Percentiles rank a stretch among this genome's conserved stretches.
Conservation (phyloP, 306 rosid genomes). For the Dalbergia oliveri region DNA sequence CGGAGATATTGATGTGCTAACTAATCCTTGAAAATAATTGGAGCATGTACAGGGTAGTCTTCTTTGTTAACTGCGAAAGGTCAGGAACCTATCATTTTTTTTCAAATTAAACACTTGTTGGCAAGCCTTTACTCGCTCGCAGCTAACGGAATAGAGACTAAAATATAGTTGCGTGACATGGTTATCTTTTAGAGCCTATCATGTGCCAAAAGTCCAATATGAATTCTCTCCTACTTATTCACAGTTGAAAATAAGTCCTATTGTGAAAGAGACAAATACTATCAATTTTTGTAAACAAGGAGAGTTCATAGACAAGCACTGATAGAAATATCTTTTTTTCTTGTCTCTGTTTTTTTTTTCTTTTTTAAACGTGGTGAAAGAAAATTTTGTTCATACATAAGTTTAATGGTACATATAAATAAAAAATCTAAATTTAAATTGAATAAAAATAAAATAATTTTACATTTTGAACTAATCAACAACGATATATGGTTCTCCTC, state of each 20-base stretch:
- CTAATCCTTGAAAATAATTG: constrained; percentile 41
- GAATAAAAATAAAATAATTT: too few species aligned
- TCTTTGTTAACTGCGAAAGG: constrained; percentile 39
- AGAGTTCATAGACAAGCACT: neutral
- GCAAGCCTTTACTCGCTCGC: neutral
- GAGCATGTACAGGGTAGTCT: neutral
- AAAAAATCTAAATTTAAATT: too few species aligned
- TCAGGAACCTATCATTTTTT: neutral
- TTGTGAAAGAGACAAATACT: neutral
- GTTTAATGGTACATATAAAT: too few species aligned
- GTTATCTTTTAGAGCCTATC: neutral
- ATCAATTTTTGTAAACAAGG: neutral
- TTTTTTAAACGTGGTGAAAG: too few species aligned
- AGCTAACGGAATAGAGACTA: neutral
- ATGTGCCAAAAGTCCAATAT: neutral
- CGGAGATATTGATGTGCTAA: constrained; percentile 42
- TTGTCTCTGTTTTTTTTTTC: too few species aligned
- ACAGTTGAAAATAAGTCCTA: neutral
- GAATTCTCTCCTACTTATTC: neutral
- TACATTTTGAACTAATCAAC: too few species aligned
- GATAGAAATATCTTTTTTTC: neutral
- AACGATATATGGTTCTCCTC: too few species aligned
- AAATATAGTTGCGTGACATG: constrained; percentile 13
- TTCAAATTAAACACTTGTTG: constrained; percentile 22
- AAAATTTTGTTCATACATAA: too few species aligned